These are phyloP conservation scores for Pythium utonaiense DNA, from an alignment of 352 stramenopile genomes.

Conservation along the genomic window DNA sequence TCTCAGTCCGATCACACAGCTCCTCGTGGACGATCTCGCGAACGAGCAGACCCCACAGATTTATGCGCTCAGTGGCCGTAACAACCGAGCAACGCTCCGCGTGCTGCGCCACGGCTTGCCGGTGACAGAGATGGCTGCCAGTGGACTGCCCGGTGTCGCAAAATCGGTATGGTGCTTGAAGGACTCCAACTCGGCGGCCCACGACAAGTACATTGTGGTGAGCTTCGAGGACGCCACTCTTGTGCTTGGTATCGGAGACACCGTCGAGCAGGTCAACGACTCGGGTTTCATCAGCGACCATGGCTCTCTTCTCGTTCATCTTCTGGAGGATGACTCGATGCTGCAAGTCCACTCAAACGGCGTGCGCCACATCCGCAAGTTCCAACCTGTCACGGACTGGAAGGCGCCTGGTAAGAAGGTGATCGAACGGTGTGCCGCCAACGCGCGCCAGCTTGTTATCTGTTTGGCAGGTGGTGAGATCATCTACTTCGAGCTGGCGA, in stretches of 20 bases:
- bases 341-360: slow-evolving; percentile 95
- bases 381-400: slow-evolving; percentile 95
- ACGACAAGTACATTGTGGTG: slow-evolving; percentile 98
- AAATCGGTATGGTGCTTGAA: slow-evolving; percentile 95
- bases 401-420: slow-evolving; percentile 96
- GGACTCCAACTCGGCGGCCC: slow-evolving; percentile 67
- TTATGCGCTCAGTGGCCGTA: slow-evolving; percentile 93
- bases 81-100: slow-evolving; percentile 91
- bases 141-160: slow-evolving; percentile 93
- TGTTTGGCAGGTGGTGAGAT: slow-evolving; percentile 94
- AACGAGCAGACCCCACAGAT: slow-evolving; percentile 97
- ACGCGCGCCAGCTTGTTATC: slow-evolving; percentile 96
- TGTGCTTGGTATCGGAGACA: slow-evolving; percentile 96
- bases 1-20: slow-evolving; percentile 92
- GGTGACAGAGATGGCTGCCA: slow-evolving; percentile 96
- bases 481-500: slow-evolving; percentile 98
- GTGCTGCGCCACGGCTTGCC: slow-evolving; percentile 95
- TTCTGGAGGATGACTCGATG: slow-evolving; percentile 94
- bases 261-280: slow-evolving; percentile 96
- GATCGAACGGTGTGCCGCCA: slow-evolving; percentile 96
- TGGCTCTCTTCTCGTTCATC: slow-evolving; percentile 93
- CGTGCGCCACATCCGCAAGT: slow-evolving; percentile 94
- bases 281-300: slow-evolving; percentile 94
- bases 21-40: slow-evolving; percentile 94
- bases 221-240: slow-evolving; percentile 99